phyloP scores from a whole-genome alignment of 225 moss, liverwort and hornwort species.

The Thuidium tamariscinum region DNA sequence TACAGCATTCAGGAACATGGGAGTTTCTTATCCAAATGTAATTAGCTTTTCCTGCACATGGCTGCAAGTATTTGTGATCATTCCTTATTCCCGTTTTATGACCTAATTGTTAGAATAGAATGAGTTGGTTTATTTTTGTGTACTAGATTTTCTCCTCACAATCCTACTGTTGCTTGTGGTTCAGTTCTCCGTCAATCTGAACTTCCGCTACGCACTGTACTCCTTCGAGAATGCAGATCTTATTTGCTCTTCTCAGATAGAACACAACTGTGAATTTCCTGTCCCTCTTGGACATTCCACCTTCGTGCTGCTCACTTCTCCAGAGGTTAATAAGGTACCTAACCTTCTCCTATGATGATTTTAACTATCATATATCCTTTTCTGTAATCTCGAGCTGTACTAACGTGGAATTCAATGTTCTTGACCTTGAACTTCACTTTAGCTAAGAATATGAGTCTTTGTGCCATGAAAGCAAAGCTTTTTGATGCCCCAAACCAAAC shows the following conservation, averaged over 20 bases:
- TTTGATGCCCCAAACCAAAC: not conserved
- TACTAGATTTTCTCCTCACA: not conserved
- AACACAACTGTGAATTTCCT: slow-evolving; percentile 22
- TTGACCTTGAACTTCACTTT: not conserved
- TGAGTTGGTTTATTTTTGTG: not conserved
- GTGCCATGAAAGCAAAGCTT: not conserved
- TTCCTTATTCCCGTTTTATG: not conserved
- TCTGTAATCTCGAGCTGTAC: not conserved
- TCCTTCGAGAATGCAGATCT: not conserved
- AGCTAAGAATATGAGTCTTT: not conserved
- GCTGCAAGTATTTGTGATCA: not conserved
- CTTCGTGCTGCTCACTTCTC: slow-evolving; percentile 27
- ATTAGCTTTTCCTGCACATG: not conserved
- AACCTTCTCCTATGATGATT: not conserved
- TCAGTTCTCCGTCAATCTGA: slow-evolving; percentile 26
- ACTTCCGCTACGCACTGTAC: slow-evolving; percentile 12
- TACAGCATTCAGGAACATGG: not conserved
- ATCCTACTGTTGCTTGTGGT: not conserved
- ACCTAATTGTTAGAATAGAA: not conserved
- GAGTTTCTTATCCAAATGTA: not conserved
- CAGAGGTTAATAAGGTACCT: slow-evolving; percentile 18
- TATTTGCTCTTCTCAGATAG: slow-evolving; percentile 18
- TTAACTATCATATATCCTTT: not conserved
- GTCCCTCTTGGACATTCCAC: slow-evolving; percentile 20
- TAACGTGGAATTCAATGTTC: not conserved